Conservation (phyloP, 331 rosid species). For the Rhamnella rubrinervis region DNA sequence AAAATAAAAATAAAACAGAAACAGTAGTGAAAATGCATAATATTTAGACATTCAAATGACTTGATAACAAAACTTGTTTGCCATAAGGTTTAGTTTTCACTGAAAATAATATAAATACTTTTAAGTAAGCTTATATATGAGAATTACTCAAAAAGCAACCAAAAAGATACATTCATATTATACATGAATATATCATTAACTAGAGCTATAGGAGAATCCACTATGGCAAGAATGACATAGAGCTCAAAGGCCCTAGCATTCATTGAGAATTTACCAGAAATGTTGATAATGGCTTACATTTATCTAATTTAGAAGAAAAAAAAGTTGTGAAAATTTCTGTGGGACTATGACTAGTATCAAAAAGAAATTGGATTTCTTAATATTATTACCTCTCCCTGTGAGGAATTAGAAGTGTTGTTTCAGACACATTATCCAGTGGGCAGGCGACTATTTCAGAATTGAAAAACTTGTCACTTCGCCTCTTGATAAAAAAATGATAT, state of each 20-base stretch:
- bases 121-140: not conserved
- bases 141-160: not conserved
- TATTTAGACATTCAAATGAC: not conserved
- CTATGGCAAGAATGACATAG: not conserved
- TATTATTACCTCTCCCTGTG: slow-evolving; percentile 74
- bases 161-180: not conserved
- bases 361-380: not conserved
- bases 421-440: slow-evolving; percentile 54
- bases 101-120: not conserved
- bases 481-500: slow-evolving; percentile 67
- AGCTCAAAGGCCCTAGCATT: not conserved
- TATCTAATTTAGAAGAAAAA: no score
- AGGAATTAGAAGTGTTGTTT: slow-evolving; percentile 71
- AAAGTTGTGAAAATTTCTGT: no score
- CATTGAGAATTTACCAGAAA: no score
- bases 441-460: slow-evolving; percentile 88
- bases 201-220: not conserved
- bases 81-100: not conserved
- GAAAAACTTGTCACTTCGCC: slow-evolving; percentile 74
- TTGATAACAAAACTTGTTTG: not conserved
- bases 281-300: no score
- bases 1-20: not conserved
- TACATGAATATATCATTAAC: not conserved
- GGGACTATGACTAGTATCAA: no score
- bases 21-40: not conserved